Evolutionary conservation across 2,329 filamentous ascomycete species (phyloP), one percentile per base, ranked within the genome.

Genomic region (Pseudogymnoascus sp.): DNA sequence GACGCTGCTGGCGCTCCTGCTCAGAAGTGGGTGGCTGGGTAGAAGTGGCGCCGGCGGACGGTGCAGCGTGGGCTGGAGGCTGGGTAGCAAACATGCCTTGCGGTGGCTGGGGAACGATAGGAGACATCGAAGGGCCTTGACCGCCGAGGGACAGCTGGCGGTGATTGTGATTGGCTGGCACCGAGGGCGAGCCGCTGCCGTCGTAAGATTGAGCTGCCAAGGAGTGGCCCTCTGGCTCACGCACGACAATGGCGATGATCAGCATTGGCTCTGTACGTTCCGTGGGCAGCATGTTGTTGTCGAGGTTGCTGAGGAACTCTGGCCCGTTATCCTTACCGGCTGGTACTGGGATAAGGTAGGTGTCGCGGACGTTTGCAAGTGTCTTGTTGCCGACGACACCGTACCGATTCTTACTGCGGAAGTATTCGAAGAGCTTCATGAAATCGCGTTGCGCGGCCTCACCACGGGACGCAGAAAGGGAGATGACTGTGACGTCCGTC

Each of bases 321-420:
- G 94, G 93, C 35, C 75, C 77, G 59, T 82, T 83, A 35, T 79
- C 80, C 27, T 84, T 80, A 27, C 90, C 91, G 4, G 86, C 82
- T 33, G 91, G 84, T 4, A 97, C 84, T 0, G 94, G 93, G 8
- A 97, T 87, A 33, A 97, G 82, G 73, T 97, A 97, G 1, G 92
- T 90, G 71, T 97, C 93, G 64, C 92, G 87, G 58, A 97, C 88
- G 64, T 91, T 87, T 18, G 85, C 82, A 31, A 86, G 76, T 13
- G 58, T 27, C 72, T 89, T 88, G 71, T 93, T 89, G 12, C 87
- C 87, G 5, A 97, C 82, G 1, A 97, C 93, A 18, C 92, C 93
- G 72, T 96, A 99, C 35, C 92, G 83, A 66, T 89, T 84, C 70
- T 93, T 90, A 59, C 81, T 82, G 42, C 86, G 79, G 72, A 99